Evolutionary conservation across 2,329 filamentous ascomycete genomes (phyloP), one percentile per base, ranked within the genome.

Genomic region (Epichloe elymi): DNA sequence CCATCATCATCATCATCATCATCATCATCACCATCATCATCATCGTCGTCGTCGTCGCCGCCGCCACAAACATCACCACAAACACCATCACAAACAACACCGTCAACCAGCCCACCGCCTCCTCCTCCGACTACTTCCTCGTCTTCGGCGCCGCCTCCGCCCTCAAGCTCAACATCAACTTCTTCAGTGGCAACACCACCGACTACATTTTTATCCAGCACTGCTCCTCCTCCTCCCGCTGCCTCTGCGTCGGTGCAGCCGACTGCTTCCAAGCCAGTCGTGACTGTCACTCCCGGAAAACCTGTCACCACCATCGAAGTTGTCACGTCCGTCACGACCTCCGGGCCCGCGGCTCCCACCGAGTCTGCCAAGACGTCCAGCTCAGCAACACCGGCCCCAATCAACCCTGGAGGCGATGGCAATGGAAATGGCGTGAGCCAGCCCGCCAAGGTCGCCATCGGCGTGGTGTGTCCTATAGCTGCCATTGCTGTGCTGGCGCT

Each of bases 391-490:
- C 55, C 64, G 3, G 62, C 65, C 6, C 52, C 64, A 5, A 58
- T 63, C 52, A 57, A 60, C 49, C 50, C 59, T 54, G 58, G 60
- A 0, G 59, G 64, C 6, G 56, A 59, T 10, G 47, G 57, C 7
- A 51, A 63, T n/a, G 63, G 69, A 5, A 63, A 69, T 6, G 76
- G 79, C 2, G 69, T 90, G 7, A 71, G 65, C 57, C 75, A 76
- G 46, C 74, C 76, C 36, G 85, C 84, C 46, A 90, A 80, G 58
- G 95, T 95, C 55, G 91, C 93, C 7, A 83, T 97, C 48, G 91
- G 90, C 3, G 93, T 98, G 0, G 88, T 96, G 5, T 86, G 97
- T 2, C 93, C 93, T 4, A 91, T 98, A 46, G 88, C 83, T 1
- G 88, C 85, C 1, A 88, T 97, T 38, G 88, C 88, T 2, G 68